Evolutionary conservation across 2,329 filamentous ascomycete genomes (phyloP), one percentile per base, ranked within the genome.

Genomic region (Colletotrichum horii): DNA sequence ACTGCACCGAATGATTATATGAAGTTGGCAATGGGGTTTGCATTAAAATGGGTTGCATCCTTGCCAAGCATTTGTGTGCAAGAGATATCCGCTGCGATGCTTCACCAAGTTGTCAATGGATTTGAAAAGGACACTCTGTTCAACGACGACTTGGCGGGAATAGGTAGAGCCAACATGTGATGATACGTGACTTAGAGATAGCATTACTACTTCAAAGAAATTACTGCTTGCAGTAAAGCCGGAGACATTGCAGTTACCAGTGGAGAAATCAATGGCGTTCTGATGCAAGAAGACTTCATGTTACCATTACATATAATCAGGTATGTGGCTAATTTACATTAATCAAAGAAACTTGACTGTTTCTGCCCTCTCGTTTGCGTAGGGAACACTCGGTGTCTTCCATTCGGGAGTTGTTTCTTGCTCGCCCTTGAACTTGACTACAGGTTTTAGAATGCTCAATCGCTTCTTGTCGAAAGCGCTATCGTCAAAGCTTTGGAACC

Each of bases 61-160:
- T 69, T 88, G 12, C 83, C 85, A 0, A 81, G 77, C 2, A 80
- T 89, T 2, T 76, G 79, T 7, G 74, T 87, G 2, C 77, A 71
- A 2, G 84, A 88, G 22, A 78, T 89, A 32, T 81, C 87, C 0
- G 84, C 86, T 0, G 84, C 85, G 1, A 78, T 90, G 79, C 61
- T 91, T 8, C 80, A 88, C 16, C 86, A 88, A 74, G 85, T 83
- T 0, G 61, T 87, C 1, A 80, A 85, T 34, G 88, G 89, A 1
- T 85, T 89, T 43, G 85, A 87, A 64, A 87, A 87, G 78, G 87
- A 89, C 0, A 83, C 86, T 3, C 77, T 89, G 24, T 55, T 79
- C 66, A 88, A 87, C 61, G 81, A 83, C 2, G 88, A 90, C 66
- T 52, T 52, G 43, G 43, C 43, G 11, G 43, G 43, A n/a, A 52